A percentile compares a stretch with the other conserved stretches of the same genome.
phyloP scores from a whole-genome alignment of 2,329 filamentous ascomycete species.

The Emergomyces africanus region DNA sequence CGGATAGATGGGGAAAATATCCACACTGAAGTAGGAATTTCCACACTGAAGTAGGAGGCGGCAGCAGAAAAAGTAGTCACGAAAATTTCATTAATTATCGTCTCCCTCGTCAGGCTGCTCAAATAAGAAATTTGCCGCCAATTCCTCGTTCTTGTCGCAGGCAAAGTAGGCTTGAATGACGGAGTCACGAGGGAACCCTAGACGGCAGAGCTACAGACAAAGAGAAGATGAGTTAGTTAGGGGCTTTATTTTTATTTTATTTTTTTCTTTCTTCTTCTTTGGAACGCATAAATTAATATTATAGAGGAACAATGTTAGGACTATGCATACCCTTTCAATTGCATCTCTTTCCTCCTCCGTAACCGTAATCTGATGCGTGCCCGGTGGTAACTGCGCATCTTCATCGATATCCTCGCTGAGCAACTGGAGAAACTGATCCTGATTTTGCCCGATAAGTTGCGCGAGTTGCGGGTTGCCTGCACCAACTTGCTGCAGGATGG shows the following conservation, averaged over 20 bases:
- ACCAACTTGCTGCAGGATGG: slow-evolving; percentile 90
- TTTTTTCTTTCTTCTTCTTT: too few species aligned
- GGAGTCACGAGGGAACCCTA: slow-evolving; percentile 84
- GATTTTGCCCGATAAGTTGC: slow-evolving; percentile 80
- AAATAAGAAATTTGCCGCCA: slow-evolving; percentile 96
- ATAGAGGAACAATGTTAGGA: not conserved
- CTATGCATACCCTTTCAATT: slow-evolving; percentile 68
- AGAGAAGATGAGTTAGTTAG: not conserved
- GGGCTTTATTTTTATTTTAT: not conserved
- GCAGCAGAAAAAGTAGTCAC: not conserved
- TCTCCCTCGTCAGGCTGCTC: slow-evolving; percentile 82
- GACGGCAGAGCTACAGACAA: slow-evolving; percentile 58
- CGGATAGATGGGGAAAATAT: not conserved
- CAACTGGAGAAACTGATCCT: slow-evolving; percentile 82
- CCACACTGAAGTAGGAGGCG: too few species aligned
- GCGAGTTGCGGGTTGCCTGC: slow-evolving; percentile 91
- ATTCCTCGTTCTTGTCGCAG: slow-evolving; percentile 98
- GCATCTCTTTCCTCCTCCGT: slow-evolving; percentile 95
- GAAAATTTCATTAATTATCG: slow-evolving; percentile 1
- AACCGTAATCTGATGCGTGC: slow-evolving; percentile 60
- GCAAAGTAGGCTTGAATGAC: slow-evolving; percentile 98
- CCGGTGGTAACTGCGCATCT: slow-evolving; percentile 65
- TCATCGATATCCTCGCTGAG: slow-evolving; percentile 79
- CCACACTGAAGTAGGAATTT: too few species aligned
- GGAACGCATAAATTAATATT: not conserved